phyloP scores from a whole-genome alignment of 768 basidiomycete genomes.

The Tricholoma matsutake region DNA sequence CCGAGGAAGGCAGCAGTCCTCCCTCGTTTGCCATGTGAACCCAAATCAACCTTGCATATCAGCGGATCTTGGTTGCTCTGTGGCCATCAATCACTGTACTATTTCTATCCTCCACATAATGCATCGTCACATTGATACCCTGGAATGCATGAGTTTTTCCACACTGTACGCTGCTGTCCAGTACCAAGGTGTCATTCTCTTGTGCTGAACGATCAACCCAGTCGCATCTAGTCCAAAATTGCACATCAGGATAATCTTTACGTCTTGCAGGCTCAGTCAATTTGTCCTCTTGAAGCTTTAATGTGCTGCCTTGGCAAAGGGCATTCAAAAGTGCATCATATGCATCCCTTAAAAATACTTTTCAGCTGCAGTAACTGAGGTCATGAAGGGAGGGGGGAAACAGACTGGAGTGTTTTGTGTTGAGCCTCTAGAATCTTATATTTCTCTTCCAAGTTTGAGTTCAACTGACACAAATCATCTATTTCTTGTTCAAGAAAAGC shows the following conservation, averaged over 20 bases:
- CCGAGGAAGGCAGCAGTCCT: slow-evolving; percentile 6
- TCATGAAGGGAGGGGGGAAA: not conserved
- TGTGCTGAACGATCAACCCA: not conserved
- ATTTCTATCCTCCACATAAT: slow-evolving; percentile 6
- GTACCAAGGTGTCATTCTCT: not conserved
- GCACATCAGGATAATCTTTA: slow-evolving; percentile 6
- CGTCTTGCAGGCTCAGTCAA: not conserved
- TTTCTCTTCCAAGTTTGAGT: not conserved
- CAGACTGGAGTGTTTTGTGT: not conserved
- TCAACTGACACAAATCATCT: not conserved
- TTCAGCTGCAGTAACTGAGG: not conserved
- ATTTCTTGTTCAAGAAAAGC: not conserved
- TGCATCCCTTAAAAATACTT: not conserved
- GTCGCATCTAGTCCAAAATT: slow-evolving; percentile 8
- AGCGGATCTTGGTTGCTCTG: not conserved
- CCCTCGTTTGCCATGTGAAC: not conserved
- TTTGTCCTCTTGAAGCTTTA: too few relatives aligned
- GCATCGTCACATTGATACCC: slow-evolving; percentile 8
- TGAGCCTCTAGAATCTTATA: not conserved
- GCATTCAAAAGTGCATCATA: not conserved
- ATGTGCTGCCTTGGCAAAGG: not conserved
- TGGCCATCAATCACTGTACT: slow-evolving; percentile 3
- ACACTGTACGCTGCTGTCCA: not conserved
- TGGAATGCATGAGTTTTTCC: not conserved
- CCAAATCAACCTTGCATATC: slow-evolving; percentile 3